Evolutionary conservation across 768 basidiomycete species (phyloP).

Genomic region (Suillus discolor): DNA sequence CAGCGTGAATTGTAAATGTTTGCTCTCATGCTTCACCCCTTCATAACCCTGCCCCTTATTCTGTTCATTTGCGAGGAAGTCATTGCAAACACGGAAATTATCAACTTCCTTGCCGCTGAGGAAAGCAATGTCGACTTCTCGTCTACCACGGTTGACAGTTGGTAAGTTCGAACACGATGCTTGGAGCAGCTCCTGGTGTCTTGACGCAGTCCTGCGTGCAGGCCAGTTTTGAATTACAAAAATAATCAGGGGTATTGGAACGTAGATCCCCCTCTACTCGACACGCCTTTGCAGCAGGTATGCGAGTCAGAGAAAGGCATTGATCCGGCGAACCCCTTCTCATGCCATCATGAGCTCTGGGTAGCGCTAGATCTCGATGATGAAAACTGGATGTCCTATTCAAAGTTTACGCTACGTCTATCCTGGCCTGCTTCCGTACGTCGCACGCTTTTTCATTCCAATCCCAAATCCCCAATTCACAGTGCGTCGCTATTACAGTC

Average conservation of each 20-base stretch:
- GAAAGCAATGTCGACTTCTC: slow-evolving; percentile 19
- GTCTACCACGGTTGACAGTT: slow-evolving; percentile 29
- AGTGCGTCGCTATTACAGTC: slow-evolving; percentile 29
- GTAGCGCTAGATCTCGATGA: slow-evolving; percentile 47
- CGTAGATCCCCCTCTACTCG: slow-evolving; percentile 44
- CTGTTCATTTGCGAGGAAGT: slow-evolving; percentile 28
- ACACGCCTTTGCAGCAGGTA: slow-evolving; percentile 37
- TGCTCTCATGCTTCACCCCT: slow-evolving; percentile 4
- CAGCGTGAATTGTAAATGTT: neutral
- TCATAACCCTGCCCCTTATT: slow-evolving; percentile 11
- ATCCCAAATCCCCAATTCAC: neutral
- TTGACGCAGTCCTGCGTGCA: slow-evolving; percentile 21
- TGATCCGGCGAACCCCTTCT: slow-evolving; percentile 14
- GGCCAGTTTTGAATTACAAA: slow-evolving; percentile 41
- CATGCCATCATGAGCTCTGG: slow-evolving; percentile 51
- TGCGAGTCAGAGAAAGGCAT: slow-evolving; percentile 32
- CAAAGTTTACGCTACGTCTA: slow-evolving; percentile 51
- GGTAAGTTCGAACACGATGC: slow-evolving; percentile 23
- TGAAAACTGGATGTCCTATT: slow-evolving; percentile 40
- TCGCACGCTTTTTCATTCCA: slow-evolving; percentile 17
- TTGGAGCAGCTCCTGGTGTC: slow-evolving; percentile 5
- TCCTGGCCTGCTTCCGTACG: slow-evolving; percentile 62
- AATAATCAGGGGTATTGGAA: slow-evolving; percentile 38
- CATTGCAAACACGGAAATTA: slow-evolving; percentile 65
- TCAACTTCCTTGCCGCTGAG: slow-evolving; percentile 50